phyloP scores from a whole-genome alignment of 305 asterid genomes.

The Rubia peregrina region DNA sequence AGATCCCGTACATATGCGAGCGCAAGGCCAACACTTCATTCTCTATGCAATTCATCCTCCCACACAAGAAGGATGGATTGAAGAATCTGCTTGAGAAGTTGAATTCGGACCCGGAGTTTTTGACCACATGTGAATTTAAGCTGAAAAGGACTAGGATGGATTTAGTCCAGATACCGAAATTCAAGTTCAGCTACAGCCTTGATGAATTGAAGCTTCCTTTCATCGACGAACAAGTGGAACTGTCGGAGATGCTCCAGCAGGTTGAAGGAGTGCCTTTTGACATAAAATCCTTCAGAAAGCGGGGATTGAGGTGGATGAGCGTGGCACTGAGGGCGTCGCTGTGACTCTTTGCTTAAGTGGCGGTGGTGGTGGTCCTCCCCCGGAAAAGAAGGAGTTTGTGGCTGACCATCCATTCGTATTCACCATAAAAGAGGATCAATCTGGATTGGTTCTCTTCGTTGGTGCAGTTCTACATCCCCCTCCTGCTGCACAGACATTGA shows the following conservation, averaged over 20 bases:
- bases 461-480: neutral
- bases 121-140: neutral
- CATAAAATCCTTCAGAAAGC: neutral
- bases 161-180: neutral
- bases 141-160: neutral
- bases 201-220: neutral
- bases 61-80: neutral
- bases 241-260: neutral
- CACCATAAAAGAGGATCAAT: neutral
- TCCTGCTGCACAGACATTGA: too few relatives aligned
- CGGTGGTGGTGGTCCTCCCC: neutral
- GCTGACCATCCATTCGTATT: neutral
- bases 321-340: neutral
- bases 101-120: neutral
- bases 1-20: neutral
- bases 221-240: neutral
- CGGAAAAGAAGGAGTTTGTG: neutral
- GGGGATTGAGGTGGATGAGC: neutral
- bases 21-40: neutral
- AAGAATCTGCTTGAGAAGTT: neutral
- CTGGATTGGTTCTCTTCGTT: neutral
- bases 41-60: neutral
- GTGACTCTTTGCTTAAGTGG: neutral
- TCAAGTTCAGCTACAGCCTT: neutral
- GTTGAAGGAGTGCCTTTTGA: neutral